Evolutionary conservation across 202 grass and related monocot species (phyloP), one percentile per base, ranked within the genome.

Genomic region (Schoenoplectus tabernaemontani): DNA sequence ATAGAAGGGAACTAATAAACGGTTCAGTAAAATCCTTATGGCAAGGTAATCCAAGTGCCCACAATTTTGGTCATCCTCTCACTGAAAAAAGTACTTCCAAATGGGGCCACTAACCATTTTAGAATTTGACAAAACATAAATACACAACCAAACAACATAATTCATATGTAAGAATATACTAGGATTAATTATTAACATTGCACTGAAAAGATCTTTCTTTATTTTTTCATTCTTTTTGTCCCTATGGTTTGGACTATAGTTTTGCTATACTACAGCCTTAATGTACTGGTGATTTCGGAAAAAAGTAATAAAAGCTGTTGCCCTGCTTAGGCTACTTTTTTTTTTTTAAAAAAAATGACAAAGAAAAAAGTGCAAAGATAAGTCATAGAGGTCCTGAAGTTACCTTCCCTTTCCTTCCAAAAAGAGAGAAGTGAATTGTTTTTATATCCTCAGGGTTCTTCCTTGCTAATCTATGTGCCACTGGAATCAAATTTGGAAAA

Each of bases 361-460:
- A 75, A 37, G 0, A 75, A 37, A 33, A 46, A 61, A 2, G 3
- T 83, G 30, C 67, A 38, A 82, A 89, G 48, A 47, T 47, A 47
- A 59, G 19, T 24, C 11, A 56, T 57, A 70, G 69, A 38, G 43
- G 16, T 75, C 16, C 48, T 56, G 71, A 36, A 71, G 59, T 86
- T 76, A 96, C 96, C 96, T 99, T 99, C 77, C 96, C 96, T 86
- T 79, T 99, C 83, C 92, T 91, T 80, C 96, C 96, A 78, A 96
- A 99, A 88, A 99, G 96, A 85, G 93, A 77, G 82, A 73, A 89
- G 66, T 99, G 96, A 82, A 99, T 86, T 80, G 87, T 87, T 89
- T 91, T 99, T 83, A 99, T 87, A 81, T 99, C 96, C 5, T 82
- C 19, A 84, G 92, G 85, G 50, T 99, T 99, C 81, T 88, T 99